A percentile compares a stretch with the other conserved stretches of the same genome.
Conservation (phyloP, 768 basidiomycete species). For the Collybia sp. region DNA sequence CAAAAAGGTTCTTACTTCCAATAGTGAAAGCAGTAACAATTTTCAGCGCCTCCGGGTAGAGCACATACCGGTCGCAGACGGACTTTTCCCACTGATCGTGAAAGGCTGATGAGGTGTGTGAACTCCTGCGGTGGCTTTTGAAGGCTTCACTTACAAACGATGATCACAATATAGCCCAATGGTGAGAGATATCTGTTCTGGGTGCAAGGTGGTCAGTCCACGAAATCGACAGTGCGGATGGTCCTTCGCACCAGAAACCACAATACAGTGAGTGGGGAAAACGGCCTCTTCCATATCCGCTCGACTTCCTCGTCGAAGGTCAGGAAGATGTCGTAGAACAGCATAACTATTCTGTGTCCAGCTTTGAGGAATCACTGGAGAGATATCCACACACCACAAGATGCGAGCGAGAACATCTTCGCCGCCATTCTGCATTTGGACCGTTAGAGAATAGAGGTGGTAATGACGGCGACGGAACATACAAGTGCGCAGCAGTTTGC, state of each 20-base stretch:
- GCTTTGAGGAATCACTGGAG: not conserved
- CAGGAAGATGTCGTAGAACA: constrained; percentile 30
- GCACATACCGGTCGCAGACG: constrained; percentile 26
- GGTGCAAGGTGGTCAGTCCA: not conserved
- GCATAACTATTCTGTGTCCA: constrained; percentile 19
- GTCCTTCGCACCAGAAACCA: constrained; percentile 21
- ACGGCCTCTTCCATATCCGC: constrained; percentile 25
- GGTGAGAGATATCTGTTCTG: constrained; percentile 34
- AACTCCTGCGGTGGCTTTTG: not conserved
- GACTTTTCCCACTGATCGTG: constrained; percentile 26
- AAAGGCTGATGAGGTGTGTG: constrained; percentile 16
- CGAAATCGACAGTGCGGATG: not conserved
- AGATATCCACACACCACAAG: constrained; percentile 22
- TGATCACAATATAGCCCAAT: constrained; percentile 29
- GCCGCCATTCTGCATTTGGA: constrained; percentile 20
- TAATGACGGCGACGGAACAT: not conserved
- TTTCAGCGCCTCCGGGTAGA: constrained; percentile 31
- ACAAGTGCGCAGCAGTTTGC: not conserved
- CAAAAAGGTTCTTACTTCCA: constrained; percentile 16
- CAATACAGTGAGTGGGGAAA: constrained; percentile 21
- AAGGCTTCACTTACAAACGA: constrained; percentile 19
- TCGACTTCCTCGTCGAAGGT: constrained; percentile 32
- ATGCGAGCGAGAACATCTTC: constrained; percentile 31
- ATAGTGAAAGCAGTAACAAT: constrained; percentile 24
- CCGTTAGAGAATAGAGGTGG: not conserved